These are phyloP conservation scores for Wickerhamiella occidentalis DNA, from an alignment of 805 yeast species.

Conservation along the genomic window DNA sequence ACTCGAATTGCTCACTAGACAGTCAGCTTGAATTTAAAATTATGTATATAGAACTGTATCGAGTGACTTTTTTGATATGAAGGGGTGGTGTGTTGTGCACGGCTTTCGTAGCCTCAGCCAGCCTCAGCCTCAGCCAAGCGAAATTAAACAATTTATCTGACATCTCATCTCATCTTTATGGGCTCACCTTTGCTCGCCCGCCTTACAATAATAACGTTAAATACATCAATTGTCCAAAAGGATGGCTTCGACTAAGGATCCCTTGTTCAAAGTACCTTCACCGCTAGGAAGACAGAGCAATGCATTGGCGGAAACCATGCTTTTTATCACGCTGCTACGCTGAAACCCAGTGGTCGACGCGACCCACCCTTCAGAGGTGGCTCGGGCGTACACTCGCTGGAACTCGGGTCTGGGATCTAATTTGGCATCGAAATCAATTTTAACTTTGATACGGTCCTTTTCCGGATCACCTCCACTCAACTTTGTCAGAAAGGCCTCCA, in stretches of 20 bases:
- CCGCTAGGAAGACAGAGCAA: conserved; percentile 34
- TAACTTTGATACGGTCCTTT: conserved; percentile 30
- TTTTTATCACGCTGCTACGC: conserved; percentile 38
- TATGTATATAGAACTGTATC: conserved; percentile 3
- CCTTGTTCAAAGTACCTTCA: conserved; percentile 7
- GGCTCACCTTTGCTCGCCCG: no score
- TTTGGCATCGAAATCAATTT: conserved; percentile 25
- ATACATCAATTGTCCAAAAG: conserved; percentile 9
- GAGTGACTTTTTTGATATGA: no score
- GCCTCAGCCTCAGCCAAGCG: no score
- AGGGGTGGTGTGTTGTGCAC: no score
- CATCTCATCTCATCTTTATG: no score
- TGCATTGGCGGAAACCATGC: conserved; percentile 38
- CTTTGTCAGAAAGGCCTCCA: conserved; percentile 34
- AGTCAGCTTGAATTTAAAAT: not conserved
- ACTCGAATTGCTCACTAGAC: conserved; percentile 21
- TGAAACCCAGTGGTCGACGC: conserved; percentile 41
- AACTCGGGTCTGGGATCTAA: conserved; percentile 43
- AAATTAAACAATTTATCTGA: no score
- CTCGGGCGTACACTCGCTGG: conserved; percentile 34
- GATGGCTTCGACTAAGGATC: conserved; percentile 19
- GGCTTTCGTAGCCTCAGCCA: no score
- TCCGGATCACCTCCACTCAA: conserved; percentile 27
- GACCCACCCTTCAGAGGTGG: conserved; percentile 24
- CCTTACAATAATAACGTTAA: no score